Percentiles rank a stretch among this genome's conserved stretches.
These are phyloP conservation scores for Diplocarpon mali DNA, from an alignment of 2,329 filamentous ascomycete genomes.

Conservation along the genomic window DNA sequence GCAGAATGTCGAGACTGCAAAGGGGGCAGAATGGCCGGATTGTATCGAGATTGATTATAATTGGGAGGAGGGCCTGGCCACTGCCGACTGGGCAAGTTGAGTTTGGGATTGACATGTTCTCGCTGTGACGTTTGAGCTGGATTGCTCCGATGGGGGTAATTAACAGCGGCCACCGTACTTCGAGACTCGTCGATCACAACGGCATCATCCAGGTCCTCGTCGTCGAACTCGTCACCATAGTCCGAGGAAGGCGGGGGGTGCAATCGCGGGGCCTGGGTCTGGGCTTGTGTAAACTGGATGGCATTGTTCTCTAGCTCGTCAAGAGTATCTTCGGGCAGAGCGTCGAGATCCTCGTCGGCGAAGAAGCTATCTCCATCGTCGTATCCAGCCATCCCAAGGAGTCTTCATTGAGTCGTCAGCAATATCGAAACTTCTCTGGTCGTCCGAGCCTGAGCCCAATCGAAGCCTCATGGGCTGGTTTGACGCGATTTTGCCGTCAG, in stretches of 20 bases:
- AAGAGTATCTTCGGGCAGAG: slow-evolving; percentile 44
- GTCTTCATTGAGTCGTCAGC: slow-evolving; percentile 21
- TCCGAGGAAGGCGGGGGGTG: slow-evolving; percentile 26
- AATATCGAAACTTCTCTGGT: background rate
- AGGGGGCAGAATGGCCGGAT: slow-evolving; percentile 3
- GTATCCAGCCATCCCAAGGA: slow-evolving; percentile 30
- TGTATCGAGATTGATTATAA: background rate
- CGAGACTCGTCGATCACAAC: slow-evolving; percentile 34
- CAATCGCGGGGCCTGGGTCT: slow-evolving; percentile 14
- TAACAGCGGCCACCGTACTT: slow-evolving; percentile 17
- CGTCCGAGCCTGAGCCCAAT: too few species aligned
- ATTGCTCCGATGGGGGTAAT: slow-evolving; percentile 10
- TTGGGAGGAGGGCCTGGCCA: slow-evolving; percentile 7
- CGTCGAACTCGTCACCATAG: slow-evolving; percentile 28
- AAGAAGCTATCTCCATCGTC: slow-evolving; percentile 42
- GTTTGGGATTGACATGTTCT: slow-evolving; percentile 14
- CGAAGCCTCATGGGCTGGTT: too few species aligned
- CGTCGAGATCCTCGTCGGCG: slow-evolving; percentile 55
- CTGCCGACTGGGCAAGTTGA: slow-evolving; percentile 8
- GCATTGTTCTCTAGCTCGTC: slow-evolving; percentile 54
- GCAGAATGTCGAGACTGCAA: background rate
- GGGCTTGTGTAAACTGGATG: slow-evolving; percentile 41
- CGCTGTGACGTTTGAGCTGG: slow-evolving; percentile 12
- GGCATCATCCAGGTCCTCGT: slow-evolving; percentile 40
- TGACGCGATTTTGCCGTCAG: background rate